Evolutionary conservation across 805 yeast species (phyloP), one percentile per base, ranked within the genome.

Genomic region (Ogataea salicorniae): DNA sequence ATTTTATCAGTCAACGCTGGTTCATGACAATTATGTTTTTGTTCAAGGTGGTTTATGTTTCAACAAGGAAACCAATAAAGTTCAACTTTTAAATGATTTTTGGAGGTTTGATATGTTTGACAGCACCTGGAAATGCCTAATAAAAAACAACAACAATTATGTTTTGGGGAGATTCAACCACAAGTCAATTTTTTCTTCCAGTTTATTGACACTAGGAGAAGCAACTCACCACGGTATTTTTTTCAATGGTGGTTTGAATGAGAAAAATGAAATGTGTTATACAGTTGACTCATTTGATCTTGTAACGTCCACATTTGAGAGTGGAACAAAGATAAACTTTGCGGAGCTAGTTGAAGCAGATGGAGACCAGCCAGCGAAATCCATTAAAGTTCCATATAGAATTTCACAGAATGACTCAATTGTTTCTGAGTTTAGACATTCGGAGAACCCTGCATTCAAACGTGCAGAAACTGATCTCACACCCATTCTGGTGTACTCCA

Each of bases 1-100:
- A 43, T 60, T 84, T 47, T 82, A 72, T 58, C 91, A 83, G 54
- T 75, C 87, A 3, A 63, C 84, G 47, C 66, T 76, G 16, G 75
- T 74, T 39, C 64, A 72, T 46, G 76, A 74, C 34, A 73, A 77
- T 41, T 70, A 74, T 39, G 49, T 84, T 2, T 85, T 76, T 59
- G 56, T 84, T 2, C 80, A 75, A 58, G 94, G 95, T 29, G 95
- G 95, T 0, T 60, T 86, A 29, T 62, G 68, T 0, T 66, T 77
- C 8, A 67, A 70, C 39, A 62, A 64, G 34, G 62, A 58, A 6
- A 23, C 33, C 4, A 63, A 69, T 42, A 71, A 69, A 42, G 52
- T 75, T 15, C 59, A 62, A 13, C 79, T 87, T 0, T 61, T 75
- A 6, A 82, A 82, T 55, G 94, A 87, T 55, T 63, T 84, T 23